These are phyloP conservation scores for Anaeromyces robustus DNA, from an alignment of 192 early-diverging fungal genomes.

Conservation along the genomic window DNA sequence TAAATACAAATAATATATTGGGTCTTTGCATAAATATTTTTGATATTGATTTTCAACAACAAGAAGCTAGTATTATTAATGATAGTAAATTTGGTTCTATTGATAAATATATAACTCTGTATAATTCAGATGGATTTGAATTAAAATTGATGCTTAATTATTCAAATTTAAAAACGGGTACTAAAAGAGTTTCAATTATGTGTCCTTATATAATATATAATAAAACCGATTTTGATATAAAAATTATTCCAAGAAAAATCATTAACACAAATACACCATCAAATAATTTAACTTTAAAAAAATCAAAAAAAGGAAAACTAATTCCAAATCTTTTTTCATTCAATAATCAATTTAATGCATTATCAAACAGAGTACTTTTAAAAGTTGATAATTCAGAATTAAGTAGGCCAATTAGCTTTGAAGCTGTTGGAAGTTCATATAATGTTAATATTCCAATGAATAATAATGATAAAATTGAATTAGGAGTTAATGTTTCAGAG, in stretches of 20 bases:
- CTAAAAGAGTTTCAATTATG: neutral
- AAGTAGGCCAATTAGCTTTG: constrained; percentile 86
- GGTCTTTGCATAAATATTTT: neutral
- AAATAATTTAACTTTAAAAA: constrained; percentile 2
- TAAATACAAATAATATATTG: neutral
- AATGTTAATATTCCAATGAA: constrained; percentile 54
- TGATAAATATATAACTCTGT: neutral
- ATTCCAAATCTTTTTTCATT: neutral
- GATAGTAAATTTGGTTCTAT: neutral
- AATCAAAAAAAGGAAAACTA: constrained; percentile 12
- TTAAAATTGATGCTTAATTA: neutral
- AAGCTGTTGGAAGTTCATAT: constrained; percentile 76
- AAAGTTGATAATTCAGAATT: constrained; percentile 58
- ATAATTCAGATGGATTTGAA: neutral
- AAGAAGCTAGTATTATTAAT: neutral
- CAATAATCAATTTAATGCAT: constrained; percentile 39
- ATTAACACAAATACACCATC: neutral
- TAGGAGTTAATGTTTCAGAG: constrained; percentile 73
- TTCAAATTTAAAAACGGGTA: neutral
- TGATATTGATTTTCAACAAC: neutral
- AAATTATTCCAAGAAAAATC: neutral
- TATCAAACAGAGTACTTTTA: constrained; percentile 62
- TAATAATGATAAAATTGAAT: constrained; percentile 39
- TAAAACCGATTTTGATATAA: neutral
- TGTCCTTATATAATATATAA: neutral